Conservation (phyloP, 1,284 basidiomycete species). For the Cyathus olla region DNA sequence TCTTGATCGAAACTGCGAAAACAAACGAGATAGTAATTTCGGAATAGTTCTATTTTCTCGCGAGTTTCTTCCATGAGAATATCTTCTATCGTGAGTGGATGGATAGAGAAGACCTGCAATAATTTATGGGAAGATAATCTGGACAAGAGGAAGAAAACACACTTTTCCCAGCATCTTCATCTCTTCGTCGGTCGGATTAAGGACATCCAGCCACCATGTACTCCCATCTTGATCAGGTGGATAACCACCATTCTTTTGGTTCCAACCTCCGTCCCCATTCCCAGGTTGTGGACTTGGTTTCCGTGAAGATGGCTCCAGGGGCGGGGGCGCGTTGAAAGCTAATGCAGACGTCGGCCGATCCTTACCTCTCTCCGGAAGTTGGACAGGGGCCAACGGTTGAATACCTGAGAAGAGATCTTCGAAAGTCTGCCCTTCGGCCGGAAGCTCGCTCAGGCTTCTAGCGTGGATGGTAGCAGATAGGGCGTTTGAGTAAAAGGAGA, state of each 20-base stretch:
- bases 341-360: conserved; percentile 27
- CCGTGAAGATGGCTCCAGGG: background rate
- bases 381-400: conserved; percentile 1
- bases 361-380: conserved; percentile 9
- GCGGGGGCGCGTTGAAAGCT: conserved; percentile 18
- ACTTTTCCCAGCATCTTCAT: conserved; percentile 98
- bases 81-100: conserved; percentile 99
- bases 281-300: conserved; percentile 4
- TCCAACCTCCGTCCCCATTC: background rate
- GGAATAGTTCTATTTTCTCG: conserved; percentile 99
- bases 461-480: conserved; percentile 96
- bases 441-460: conserved; percentile 91
- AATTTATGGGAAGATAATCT: conserved; percentile 3
- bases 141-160: background rate
- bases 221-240: conserved; percentile 69
- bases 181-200: conserved; percentile 96
- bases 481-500: conserved; percentile 98
- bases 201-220: conserved; percentile 99
- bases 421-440: conserved; percentile 94
- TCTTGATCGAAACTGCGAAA: conserved; percentile 99
- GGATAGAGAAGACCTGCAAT: conserved; percentile 91
- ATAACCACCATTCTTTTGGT: background rate
- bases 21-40: conserved; percentile 99
- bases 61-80: conserved; percentile 99
- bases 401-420: conserved; percentile 89